Conservation (phyloP, 257 asterid species). For the Capsicum chinense region DNA sequence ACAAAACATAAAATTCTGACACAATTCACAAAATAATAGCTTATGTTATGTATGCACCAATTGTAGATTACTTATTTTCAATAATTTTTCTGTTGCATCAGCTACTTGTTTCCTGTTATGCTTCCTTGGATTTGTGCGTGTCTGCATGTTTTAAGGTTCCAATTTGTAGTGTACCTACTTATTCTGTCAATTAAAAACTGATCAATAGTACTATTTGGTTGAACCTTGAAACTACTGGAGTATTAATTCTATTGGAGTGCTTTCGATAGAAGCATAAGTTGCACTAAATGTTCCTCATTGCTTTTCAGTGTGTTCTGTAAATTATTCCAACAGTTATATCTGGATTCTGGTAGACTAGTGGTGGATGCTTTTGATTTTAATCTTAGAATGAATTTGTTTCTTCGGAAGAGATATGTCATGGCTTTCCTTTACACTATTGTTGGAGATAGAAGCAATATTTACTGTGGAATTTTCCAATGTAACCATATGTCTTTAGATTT, state of each 20-base stretch:
- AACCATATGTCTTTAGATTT: neutral
- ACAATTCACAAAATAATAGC: neutral
- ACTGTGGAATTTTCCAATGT: neutral
- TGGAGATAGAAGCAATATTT: conserved; percentile 22
- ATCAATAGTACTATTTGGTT: neutral
- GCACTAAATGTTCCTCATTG: conserved; percentile 10
- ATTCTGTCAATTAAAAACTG: conserved; percentile 5
- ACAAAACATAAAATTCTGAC: conserved; percentile 2
- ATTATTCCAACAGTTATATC: neutral
- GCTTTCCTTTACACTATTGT: neutral
- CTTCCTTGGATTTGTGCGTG: conserved; percentile 1
- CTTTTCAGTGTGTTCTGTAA: neutral
- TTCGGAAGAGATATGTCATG: neutral
- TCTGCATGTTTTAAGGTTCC: conserved; percentile 1
- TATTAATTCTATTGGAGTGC: neutral
- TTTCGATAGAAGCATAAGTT: neutral
- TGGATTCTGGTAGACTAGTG: conserved; percentile 15
- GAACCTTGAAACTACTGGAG: conserved; percentile 1
- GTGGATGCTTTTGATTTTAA: neutral
- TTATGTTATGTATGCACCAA: neutral
- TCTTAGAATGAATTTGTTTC: conserved; percentile 5
- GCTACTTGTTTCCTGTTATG: neutral
- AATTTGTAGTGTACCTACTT: conserved; percentile 2
- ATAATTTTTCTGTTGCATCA: conserved; percentile 12
- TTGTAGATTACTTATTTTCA: neutral